Conservation (phyloP, 164 flowering plant genomes). For the Kingdonia uniflora region DNA sequence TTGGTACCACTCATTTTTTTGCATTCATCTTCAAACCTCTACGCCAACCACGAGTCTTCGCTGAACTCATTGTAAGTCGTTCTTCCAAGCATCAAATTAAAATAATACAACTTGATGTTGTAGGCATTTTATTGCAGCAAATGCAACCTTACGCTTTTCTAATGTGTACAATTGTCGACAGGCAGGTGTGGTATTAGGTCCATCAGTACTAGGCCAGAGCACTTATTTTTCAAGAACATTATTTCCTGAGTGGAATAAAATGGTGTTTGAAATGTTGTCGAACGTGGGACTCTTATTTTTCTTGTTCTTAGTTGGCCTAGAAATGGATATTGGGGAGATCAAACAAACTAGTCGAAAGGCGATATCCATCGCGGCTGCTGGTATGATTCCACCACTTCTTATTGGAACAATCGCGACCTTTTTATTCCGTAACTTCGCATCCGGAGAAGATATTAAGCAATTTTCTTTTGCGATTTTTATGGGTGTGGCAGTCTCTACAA, state of each 20-base stretch:
- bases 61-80: slow-evolving; percentile 65
- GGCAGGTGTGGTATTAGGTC: slow-evolving; percentile 66
- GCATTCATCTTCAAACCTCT: slow-evolving; percentile 68
- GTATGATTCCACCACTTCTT: slow-evolving; percentile 45
- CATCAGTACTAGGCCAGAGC: slow-evolving; percentile 51
- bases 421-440: slow-evolving; percentile 20
- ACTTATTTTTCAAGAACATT: slow-evolving; percentile 21
- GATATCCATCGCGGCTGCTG: slow-evolving; percentile 36
- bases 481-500: slow-evolving; percentile 8
- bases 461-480: slow-evolving; percentile 35
- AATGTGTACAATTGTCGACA: slow-evolving; percentile 9
- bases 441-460: slow-evolving; percentile 22
- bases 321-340: slow-evolving; percentile 38
- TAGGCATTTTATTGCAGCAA: background rate
- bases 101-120: background rate
- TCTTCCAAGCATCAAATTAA: no score
- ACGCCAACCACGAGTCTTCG: slow-evolving; percentile 80
- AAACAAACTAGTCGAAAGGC: slow-evolving; percentile 40
- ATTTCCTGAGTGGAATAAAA: slow-evolving; percentile 50
- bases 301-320: slow-evolving; percentile 58
- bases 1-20: slow-evolving; percentile 42
- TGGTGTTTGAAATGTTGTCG: slow-evolving; percentile 45
- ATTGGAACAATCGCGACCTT: slow-evolving; percentile 33
- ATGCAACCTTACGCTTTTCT: background rate
- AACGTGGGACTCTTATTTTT: slow-evolving; percentile 55